Evolutionary conservation across 495 filamentous ascomycete genomes (phyloP), one percentile per base, ranked within the genome.

Genomic region (Bathelium albidoporum): DNA sequence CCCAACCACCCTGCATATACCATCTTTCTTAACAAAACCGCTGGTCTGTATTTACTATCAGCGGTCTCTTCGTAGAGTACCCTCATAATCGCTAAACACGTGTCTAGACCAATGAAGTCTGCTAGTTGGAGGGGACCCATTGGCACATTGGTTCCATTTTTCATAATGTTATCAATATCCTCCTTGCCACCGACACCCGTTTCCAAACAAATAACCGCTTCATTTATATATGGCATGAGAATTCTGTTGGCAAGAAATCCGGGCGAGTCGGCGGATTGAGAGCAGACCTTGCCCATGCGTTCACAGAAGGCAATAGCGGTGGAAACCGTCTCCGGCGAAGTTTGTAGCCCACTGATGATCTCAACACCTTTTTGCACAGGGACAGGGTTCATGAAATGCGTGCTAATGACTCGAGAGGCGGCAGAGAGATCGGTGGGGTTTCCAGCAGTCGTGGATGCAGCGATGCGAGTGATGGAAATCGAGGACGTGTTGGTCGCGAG

Each of bases 371-470:
- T 96, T 72, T 97, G 95, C 2, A 99, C 76, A 1, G 94, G 95
- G 0, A 99, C 94, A 0, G 94, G 94, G 79, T 99, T 99, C 94
- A 99, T 99, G 77, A 99, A 99, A 75, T 99, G 94, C 58, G 95
- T 97, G 59, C 89, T 89, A 58, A 99, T 84, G 1, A 99, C 94
- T 44, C 95, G 86, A 31, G 90, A 91, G 55, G 90, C 85, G 32
- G 88, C 88, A 60, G 88, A 86, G 32, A 88, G 85, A 73, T 95
- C 88, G 10, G 74, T 91, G 0, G 90, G 87, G 70, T 92, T 83
- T 59, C 76, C 74, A 0, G 80, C 75, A 2, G 86, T 88, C 1
- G 92, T 89, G 16, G 94, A 83, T 41, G 95, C 94, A 32, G 94
- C 94, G 68, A 99, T 96, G 73, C 87, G 90, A 59, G 94, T 99